Base-by-base conservation (phyloP, 2,329 filamentous ascomycete genomes). In the Diaporthe sp. region DNA sequence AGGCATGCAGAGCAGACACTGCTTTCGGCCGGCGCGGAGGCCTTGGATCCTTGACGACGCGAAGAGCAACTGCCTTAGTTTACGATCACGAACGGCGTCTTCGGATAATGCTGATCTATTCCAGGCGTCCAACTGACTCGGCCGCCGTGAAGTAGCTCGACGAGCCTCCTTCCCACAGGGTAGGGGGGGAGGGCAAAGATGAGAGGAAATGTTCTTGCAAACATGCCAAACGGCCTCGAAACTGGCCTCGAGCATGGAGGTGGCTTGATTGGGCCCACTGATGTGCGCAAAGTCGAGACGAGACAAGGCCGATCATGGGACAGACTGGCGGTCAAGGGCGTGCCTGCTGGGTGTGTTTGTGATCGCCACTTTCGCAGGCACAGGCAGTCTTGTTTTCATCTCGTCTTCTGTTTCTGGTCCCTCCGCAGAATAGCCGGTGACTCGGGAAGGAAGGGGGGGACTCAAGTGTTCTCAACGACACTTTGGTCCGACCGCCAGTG, bases 271-370 rank as follows among this genome's bases (percentile, higher is more conserved):
- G 73, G 73, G 62, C 46, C 73, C 68, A 75, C 51, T 28, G 57
- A 75, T 72, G 46, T 46, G 58, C 68, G 49, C 22, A 67, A 53
- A 75, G 73, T 75, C 73, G 58, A 75, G 73, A 75, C 73, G 73
- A 75, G 73, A 75, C 73, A 75, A 58, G 60, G 73, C 44, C 46
- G 73, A 39, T 72, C 68, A 72, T 49, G 67, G 58, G 49, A 72
- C 46, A 53, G 67, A 60, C 31, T 28, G 68, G 55, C 44, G 55
- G 57, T 55, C 28, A 42, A 60, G 58, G 39, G 42, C 31, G 61
- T 53, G 70, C 60, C 53, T 75, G 70, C 70, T 75, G 70, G 19
- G 31, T 13, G 31, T 53, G 74, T 73, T 73, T 75, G 60, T 60
- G 71, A 75, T 68, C 60, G 70, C 74, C 71, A 57, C 34, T 68